Evolutionary conservation across 2,329 filamentous ascomycete genomes (phyloP).

Genomic region (Calonectria hongkongensis): DNA sequence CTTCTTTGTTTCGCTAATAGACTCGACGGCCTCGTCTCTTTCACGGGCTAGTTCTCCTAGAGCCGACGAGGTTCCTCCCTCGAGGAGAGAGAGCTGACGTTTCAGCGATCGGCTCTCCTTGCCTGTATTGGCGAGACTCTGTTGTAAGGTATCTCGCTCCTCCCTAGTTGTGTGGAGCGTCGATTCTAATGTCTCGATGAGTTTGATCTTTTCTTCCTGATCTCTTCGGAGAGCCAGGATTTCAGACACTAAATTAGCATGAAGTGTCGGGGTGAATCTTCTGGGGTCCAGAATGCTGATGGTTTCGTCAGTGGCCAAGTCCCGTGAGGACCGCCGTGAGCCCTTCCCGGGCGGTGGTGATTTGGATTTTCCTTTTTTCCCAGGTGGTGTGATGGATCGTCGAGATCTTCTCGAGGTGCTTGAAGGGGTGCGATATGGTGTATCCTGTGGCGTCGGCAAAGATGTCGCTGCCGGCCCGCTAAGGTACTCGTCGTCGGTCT

Average conservation of each 20-base stretch:
- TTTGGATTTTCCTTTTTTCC: conserved; percentile 74
- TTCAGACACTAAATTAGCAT: conserved; percentile 95
- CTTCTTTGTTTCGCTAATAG: conserved; percentile 81
- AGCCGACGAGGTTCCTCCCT: conserved; percentile 91
- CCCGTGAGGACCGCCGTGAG: conserved; percentile 73
- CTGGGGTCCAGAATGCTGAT: conserved; percentile 89
- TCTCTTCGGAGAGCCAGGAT: conserved; percentile 92
- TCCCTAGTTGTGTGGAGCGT: conserved; percentile 81
- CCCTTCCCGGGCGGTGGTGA: conserved; percentile 67
- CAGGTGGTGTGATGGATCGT: conserved; percentile 80
- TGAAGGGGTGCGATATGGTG: conserved; percentile 84
- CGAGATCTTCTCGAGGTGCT: conserved; percentile 77
- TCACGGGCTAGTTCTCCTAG: conserved; percentile 89
- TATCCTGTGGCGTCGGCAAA: conserved; percentile 82
- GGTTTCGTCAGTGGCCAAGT: conserved; percentile 79
- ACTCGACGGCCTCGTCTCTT: conserved; percentile 87
- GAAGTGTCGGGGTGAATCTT: conserved; percentile 94
- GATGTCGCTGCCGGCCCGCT: conserved; percentile 72
- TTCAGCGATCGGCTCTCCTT: conserved; percentile 89
- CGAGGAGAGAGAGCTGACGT: conserved; percentile 88
- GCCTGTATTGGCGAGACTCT: conserved; percentile 75
- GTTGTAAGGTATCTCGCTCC: conserved; percentile 83
- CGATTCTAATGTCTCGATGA: conserved; percentile 89
- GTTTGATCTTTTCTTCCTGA: conserved; percentile 89
- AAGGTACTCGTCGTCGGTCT: conserved; percentile 78